phyloP scores from a whole-genome alignment of 305 asterid species.

The Rubia occidens region DNA sequence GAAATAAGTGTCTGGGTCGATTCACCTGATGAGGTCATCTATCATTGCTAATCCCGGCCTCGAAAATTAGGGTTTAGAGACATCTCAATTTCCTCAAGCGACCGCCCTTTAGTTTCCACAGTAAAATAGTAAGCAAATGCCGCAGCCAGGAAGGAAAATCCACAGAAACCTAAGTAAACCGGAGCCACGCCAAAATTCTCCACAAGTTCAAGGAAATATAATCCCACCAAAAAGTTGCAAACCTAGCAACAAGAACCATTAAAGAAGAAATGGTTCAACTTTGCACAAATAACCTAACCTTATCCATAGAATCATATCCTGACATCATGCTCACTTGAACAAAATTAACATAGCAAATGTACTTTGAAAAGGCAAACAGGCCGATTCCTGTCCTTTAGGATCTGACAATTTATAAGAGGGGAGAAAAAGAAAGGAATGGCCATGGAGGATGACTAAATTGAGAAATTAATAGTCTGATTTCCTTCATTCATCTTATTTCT shows the following conservation, averaged over 20 bases:
- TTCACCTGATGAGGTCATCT: neutral
- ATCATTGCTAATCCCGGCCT: slow-evolving; percentile 17
- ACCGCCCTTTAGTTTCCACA: slow-evolving; percentile 70
- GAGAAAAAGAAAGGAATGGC: neutral
- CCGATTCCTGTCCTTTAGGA: neutral
- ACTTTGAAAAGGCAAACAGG: neutral
- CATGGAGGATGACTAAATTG: neutral
- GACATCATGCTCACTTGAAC: neutral
- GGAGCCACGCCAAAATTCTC: slow-evolving; percentile 54
- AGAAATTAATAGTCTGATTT: neutral
- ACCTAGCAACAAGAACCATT: slow-evolving; percentile 38
- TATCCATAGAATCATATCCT: neutral
- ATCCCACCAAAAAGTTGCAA: slow-evolving; percentile 79
- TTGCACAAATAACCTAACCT: neutral
- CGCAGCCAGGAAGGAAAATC: slow-evolving; percentile 59
- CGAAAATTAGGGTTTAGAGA: slow-evolving; percentile 34
- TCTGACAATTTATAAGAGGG: neutral
- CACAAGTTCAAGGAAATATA: slow-evolving; percentile 65
- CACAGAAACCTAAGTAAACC: slow-evolving; percentile 57
- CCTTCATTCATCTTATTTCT: neutral
- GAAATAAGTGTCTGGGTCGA: neutral
- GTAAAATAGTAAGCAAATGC: slow-evolving; percentile 46
- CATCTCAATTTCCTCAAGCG: slow-evolving; percentile 81
- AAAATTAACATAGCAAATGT: neutral
- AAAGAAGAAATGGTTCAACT: slow-evolving; percentile 3